Conservation (phyloP, 768 basidiomycete species). For the Mycena vitilis region DNA sequence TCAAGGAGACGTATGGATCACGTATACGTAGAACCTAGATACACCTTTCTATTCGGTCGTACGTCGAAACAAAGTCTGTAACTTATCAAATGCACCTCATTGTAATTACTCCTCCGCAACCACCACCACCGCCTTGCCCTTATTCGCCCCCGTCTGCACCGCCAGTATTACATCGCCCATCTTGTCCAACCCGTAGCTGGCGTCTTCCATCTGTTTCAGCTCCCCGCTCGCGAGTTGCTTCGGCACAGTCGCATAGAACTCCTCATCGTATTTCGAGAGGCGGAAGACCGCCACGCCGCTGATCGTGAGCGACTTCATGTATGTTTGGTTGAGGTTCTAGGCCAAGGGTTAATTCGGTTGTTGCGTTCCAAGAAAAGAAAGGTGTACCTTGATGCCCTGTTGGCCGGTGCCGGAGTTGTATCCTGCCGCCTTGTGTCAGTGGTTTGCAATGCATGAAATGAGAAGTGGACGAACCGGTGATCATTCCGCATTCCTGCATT, state of each 20-base stretch:
- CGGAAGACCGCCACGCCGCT: neutral
- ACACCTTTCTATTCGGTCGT: no score
- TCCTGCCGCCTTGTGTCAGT: neutral
- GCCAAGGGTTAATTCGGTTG: no score
- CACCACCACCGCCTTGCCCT: neutral
- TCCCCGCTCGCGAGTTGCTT: neutral
- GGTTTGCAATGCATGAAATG: no score
- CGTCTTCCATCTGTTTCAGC: neutral
- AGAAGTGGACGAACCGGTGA: slow-evolving; percentile 33
- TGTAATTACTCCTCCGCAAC: neutral
- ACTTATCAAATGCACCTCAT: no score
- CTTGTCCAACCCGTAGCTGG: neutral
- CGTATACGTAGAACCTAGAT: no score
- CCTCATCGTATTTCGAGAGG: neutral
- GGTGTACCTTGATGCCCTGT: neutral
- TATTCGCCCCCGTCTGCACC: slow-evolving; percentile 4
- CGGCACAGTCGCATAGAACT: neutral
- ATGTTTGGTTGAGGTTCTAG: neutral
- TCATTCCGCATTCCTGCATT: slow-evolving; percentile 55
- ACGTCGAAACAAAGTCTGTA: no score
- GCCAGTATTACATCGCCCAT: neutral
- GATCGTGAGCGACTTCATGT: neutral
- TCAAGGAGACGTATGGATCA: no score
- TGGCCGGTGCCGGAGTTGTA: slow-evolving; percentile 1
- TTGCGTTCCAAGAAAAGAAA: no score